Evolutionary conservation across 2,329 filamentous ascomycete genomes (phyloP).

Genomic region (Pestalotiopsis sp.): DNA sequence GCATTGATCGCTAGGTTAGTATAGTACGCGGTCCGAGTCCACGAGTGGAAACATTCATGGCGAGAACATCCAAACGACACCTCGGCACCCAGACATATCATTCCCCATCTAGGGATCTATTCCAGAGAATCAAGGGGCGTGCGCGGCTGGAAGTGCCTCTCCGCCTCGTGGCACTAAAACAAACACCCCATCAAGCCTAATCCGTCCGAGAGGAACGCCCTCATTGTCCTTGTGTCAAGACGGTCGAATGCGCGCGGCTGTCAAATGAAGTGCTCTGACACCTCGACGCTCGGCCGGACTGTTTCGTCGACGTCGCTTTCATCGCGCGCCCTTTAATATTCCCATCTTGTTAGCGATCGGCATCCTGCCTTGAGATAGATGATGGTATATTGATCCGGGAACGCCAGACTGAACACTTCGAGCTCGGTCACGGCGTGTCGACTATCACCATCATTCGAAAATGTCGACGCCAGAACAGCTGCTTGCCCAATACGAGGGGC

Average conservation of each 20-base stretch:
- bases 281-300: background rate
- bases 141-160: background rate
- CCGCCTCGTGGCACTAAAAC: background rate
- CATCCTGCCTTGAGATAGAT: background rate
- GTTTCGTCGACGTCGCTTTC: background rate
- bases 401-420: background rate
- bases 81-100: background rate
- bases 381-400: background rate
- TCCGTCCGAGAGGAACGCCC: background rate
- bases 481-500: slow-evolving; percentile 43
- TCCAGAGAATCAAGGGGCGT: background rate
- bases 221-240: background rate
- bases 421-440: background rate
- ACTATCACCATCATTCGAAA: background rate
- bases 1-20: background rate
- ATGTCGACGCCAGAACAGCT: slow-evolving; percentile 34
- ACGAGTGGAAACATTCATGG: background rate
- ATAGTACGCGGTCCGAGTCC: background rate
- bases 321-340: background rate
- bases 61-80: background rate
- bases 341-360: background rate
- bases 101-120: background rate
- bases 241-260: background rate
- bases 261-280: background rate
- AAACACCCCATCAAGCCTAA: background rate